Evolutionary conservation across 2,329 filamentous ascomycete species (phyloP), one percentile per base, ranked within the genome.

Genomic region (Fusarium xyrophilum): DNA sequence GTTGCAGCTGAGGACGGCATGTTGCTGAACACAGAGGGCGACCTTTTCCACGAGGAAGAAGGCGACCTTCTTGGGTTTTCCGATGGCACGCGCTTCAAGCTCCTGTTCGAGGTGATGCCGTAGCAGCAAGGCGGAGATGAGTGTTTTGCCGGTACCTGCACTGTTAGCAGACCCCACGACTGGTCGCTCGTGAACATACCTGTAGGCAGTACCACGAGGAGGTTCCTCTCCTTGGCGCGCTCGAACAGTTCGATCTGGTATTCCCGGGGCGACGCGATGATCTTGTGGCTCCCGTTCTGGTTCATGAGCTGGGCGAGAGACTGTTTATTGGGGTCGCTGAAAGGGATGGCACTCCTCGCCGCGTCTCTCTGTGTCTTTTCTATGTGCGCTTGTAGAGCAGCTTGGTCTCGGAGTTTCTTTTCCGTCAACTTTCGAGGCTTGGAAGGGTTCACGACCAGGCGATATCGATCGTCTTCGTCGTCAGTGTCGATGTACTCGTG

Each of bases 11-110:
- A 99, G 83, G 3, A 97, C 93, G 2, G 89, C 89, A 63, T 91
- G 88, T 78, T 99, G 96, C 76, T 99, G 96, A 69, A 93, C 93
- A 11, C 96, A 94, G 15, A 99, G 84, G 0, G 93, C 91, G 2
- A 98, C 93, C 62, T 93, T 97, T 72, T 97, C 91, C 13, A 96
- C 93, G 21, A 99, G 78, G 74, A 99, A 99, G 80, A 98, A 97
- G 0, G 93, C 87, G 12, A 92, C 86, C 30, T 90, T 89, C 38
- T 82, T 86, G 0, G 82, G 74, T n/a, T 83, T 83, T 4, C 90
- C 91, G 4, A 79, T 73, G 0, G 82, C 84, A 39, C 93, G 87
- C 67, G 88, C 81, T 65, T 92, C 89, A 2, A 97, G 80, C 76
- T 99, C 96, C 62, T 90, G 82, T 39, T 93, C 88, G 32, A 98